Conservation (phyloP, 805 yeast species). For the Ogataea ganodermae region DNA sequence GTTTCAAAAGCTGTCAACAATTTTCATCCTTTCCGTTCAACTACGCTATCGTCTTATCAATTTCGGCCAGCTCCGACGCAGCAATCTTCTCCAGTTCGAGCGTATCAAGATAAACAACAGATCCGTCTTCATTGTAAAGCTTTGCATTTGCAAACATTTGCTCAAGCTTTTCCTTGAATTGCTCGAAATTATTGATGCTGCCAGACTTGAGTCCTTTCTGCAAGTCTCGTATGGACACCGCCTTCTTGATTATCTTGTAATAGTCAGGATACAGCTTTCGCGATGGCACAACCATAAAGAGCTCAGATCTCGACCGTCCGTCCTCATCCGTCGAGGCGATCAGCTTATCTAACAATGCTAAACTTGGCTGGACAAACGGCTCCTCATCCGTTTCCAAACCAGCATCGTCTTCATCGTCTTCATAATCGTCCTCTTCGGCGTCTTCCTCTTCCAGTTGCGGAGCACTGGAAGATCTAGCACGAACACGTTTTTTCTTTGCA, state of each 20-base stretch:
- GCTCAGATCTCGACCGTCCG: slow-evolving; percentile 49
- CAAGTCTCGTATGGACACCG: slow-evolving; percentile 60
- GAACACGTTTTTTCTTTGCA: slow-evolving; percentile 4
- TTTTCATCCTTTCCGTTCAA: no score
- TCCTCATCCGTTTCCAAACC: slow-evolving; percentile 15
- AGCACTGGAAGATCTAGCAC: slow-evolving; percentile 5
- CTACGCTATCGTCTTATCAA: slow-evolving; percentile 11
- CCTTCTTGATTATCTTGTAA: slow-evolving; percentile 60
- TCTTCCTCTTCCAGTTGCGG: slow-evolving; percentile 7
- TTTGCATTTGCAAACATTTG: slow-evolving; percentile 70
- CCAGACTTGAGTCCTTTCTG: slow-evolving; percentile 47
- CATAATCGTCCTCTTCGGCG: slow-evolving; percentile 11
- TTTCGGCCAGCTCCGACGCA: slow-evolving; percentile 19
- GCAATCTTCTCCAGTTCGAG: slow-evolving; percentile 42
- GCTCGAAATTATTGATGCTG: slow-evolving; percentile 41
- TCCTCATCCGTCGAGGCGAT: slow-evolving; percentile 44
- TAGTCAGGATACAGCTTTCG: slow-evolving; percentile 82
- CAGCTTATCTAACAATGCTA: slow-evolving; percentile 46
- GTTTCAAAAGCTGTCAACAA: no score
- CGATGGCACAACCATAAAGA: slow-evolving; percentile 76
- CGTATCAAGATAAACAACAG: slow-evolving; percentile 65
- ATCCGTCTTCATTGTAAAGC: slow-evolving; percentile 67
- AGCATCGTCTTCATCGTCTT: slow-evolving; percentile 14
- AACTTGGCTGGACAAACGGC: slow-evolving; percentile 21
- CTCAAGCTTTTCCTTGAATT: slow-evolving; percentile 50